phyloP scores from a whole-genome alignment of 2,329 filamentous ascomycete genomes.

The Trichoderma simmonsii region DNA sequence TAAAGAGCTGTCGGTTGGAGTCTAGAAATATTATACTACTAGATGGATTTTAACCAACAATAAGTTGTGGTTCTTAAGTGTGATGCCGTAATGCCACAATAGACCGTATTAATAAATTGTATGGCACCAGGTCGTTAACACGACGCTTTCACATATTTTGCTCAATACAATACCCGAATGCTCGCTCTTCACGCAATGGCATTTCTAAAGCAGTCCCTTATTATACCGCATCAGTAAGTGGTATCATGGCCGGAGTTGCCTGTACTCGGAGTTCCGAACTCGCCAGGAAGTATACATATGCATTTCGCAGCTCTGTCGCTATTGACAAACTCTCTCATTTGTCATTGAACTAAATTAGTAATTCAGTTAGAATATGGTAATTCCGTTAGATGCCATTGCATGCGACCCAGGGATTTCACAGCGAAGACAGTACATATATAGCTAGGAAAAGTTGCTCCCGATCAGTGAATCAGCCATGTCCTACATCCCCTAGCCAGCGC shows the following conservation, averaged over 20 bases:
- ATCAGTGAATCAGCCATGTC: fast-evolving
- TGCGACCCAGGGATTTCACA: background rate
- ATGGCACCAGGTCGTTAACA: background rate
- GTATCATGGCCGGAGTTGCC: background rate
- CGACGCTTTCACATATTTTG: background rate
- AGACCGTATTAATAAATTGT: no score
- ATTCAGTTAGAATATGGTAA: background rate
- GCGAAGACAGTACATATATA: background rate
- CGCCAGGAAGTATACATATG: background rate
- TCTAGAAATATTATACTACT: fast-evolving
- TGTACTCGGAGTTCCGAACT: background rate
- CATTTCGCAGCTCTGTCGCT: background rate
- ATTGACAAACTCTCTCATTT: background rate
- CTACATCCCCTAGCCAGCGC: background rate
- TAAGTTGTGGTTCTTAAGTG: fast-evolving
- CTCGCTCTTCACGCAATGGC: no score
- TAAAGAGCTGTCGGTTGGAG: background rate
- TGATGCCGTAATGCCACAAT: background rate
- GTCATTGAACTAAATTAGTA: background rate
- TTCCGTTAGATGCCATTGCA: background rate
- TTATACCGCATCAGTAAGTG: background rate
- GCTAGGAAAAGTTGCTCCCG: fast-evolving
- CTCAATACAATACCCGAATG: background rate
- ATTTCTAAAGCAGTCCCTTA: no score
- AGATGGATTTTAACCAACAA: background rate